These are phyloP conservation scores for Curvularia lunata DNA, from an alignment of 2,329 filamentous ascomycete species.

Conservation along the genomic window DNA sequence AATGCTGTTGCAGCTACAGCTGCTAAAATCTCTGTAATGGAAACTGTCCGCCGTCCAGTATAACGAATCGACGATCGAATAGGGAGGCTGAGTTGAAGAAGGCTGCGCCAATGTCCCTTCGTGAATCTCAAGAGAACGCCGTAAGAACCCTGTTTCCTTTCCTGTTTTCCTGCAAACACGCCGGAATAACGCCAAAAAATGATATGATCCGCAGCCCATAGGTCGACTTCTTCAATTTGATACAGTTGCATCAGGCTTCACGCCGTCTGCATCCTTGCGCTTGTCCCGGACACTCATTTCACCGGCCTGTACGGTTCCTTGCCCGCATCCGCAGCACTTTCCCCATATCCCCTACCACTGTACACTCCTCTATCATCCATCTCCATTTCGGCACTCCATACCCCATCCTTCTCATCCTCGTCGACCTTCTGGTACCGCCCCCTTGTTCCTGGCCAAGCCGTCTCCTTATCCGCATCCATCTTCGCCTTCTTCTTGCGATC, in stretches of 20 bases:
- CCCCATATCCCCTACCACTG: slow-evolving; percentile 4
- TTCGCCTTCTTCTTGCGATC: slow-evolving; percentile 5
- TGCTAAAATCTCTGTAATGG: not conserved
- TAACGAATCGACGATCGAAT: not conserved
- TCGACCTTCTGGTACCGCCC: slow-evolving; percentile 9
- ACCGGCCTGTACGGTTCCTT: not conserved
- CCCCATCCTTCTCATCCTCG: slow-evolving; percentile 7
- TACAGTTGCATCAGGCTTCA: not conserved
- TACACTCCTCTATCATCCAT: slow-evolving; percentile 9
- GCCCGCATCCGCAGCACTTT: not conserved
- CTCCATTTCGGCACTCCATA: slow-evolving; percentile 11
- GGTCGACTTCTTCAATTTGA: not conserved
- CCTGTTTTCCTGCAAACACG: too few species aligned
- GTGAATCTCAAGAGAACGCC: not conserved
- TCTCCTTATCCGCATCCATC: slow-evolving; percentile 6
- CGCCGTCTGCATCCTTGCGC: not conserved
- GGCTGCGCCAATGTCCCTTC: not conserved
- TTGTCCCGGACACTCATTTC: not conserved
- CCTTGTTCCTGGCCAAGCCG: slow-evolving; percentile 1
- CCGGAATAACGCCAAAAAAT: not conserved
- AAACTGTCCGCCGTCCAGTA: not conserved
- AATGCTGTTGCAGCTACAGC: not conserved
- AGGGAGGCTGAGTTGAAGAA: not conserved
- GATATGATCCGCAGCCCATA: not conserved
- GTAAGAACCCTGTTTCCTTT: not conserved